Evolutionary conservation across 495 filamentous ascomycete species (phyloP), one percentile per base, ranked within the genome.

Genomic region (Amorphotheca resinae): DNA sequence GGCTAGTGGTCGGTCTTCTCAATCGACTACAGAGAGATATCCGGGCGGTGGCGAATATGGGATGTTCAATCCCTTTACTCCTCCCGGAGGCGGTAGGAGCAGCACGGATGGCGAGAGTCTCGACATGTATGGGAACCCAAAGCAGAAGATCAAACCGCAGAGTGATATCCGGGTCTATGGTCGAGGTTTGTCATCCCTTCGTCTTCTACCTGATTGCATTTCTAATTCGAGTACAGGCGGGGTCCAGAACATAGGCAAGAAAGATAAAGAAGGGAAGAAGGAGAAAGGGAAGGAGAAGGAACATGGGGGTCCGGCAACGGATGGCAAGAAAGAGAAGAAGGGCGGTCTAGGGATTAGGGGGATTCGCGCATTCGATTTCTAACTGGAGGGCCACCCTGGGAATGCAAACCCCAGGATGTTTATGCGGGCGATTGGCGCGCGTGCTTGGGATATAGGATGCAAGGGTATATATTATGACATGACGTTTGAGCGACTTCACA

Each of bases 281-380:
- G 54, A 60, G 9, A 66, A 66, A 26, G 74, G 71, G 47, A 66
- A 72, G 2, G 68, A 32, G 14, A 68, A 70, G 46, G 54, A 57
- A 0, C 66, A 68, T 8, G 67, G 66, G 31, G 67, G 69, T 46
- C 63, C 62, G 4, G 71, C 68, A 55, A 72, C 14, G 2, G 67
- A 68, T 4, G 68, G 68, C 0, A 65, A 67, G 9, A 72, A 72
- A 41, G 68, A 71, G 47, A 65, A 65, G 12, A 77, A 73, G 57
- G 74, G 72, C 52, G 52, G 58, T 9, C 53, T 56, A 14, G 72
- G 67, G 4, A 49, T 76, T 11, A 62, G 64, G 17, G 68, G 70
- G 23, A 72, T 77, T 39, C 56, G 73, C 23, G 64, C 65, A 17
- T 73, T 75, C 52, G 68, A 28, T 28, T 28, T 28, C 25, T 28